Conservation (phyloP, 257 asterid genomes). For the Przewalskia tangutica region DNA sequence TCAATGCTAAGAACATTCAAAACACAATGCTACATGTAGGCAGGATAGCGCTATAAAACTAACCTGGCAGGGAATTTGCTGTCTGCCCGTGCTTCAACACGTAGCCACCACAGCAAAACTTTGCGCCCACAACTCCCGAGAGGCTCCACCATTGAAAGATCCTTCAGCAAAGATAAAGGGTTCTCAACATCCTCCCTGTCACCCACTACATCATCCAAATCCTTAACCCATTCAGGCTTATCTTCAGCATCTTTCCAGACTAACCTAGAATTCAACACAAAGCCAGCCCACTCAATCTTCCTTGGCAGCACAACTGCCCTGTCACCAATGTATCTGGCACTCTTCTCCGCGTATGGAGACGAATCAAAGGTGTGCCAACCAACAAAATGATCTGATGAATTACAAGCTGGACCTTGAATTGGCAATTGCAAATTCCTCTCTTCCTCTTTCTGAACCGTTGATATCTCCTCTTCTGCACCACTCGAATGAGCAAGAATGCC, state of each 20-base stretch:
- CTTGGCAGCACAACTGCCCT: slow-evolving; percentile 74
- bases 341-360: slow-evolving; percentile 32
- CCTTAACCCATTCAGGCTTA: slow-evolving; percentile 76
- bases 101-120: slow-evolving; percentile 93
- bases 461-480: slow-evolving; percentile 39
- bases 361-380: slow-evolving; percentile 84
- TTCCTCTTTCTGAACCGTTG: slow-evolving; percentile 24
- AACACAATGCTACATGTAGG: background rate
- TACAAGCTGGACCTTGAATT: slow-evolving; percentile 94
- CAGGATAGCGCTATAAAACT: slow-evolving; percentile 13
- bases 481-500: slow-evolving; percentile 76
- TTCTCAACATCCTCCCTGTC: slow-evolving; percentile 52
- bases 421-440: slow-evolving; percentile 51
- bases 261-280: slow-evolving; percentile 74
- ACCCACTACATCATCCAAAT: slow-evolving; percentile 42
- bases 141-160: slow-evolving; percentile 73
- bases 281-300: slow-evolving; percentile 94
- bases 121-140: slow-evolving; percentile 92
- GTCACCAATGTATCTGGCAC: slow-evolving; percentile 80
- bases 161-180: slow-evolving; percentile 65
- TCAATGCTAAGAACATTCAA: background rate
- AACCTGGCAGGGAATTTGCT: slow-evolving; percentile 96
- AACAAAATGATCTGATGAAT: slow-evolving; percentile 59
- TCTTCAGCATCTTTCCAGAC: slow-evolving; percentile 67
- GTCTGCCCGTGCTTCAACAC: slow-evolving; percentile 96